These are phyloP conservation scores for Malassezia restricta DNA, from an alignment of 1,284 basidiomycete genomes.

Conservation along the genomic window DNA sequence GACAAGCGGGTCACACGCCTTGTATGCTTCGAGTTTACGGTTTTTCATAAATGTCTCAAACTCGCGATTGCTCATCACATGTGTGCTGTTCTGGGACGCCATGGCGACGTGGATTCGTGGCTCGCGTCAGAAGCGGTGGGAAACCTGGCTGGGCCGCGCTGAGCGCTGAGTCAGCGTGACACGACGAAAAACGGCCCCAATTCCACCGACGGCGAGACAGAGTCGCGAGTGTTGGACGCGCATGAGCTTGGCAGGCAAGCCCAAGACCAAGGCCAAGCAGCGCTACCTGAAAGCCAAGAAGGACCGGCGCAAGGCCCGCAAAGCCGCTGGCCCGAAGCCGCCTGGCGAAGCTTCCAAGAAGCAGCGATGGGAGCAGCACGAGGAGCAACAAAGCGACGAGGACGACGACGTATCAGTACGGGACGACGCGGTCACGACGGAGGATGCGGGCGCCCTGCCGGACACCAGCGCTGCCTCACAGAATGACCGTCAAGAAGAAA, in stretches of 20 bases:
- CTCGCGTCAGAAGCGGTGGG: not conserved
- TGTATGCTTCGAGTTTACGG: conserved; percentile 5
- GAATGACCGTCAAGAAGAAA: not conserved
- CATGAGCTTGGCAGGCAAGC: not conserved
- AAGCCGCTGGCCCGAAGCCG: conserved; percentile 23
- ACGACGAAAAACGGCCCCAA: too few relatives aligned
- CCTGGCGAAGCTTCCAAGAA: conserved; percentile 19
- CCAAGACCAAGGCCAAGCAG: conserved; percentile 40
- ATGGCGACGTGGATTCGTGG: not conserved
- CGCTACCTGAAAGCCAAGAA: conserved; percentile 41
- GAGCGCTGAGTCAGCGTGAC: not conserved
- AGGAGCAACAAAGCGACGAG: not conserved
- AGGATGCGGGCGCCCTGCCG: not conserved
- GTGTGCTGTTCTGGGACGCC: conserved; percentile 4
- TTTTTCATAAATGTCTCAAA: conserved; percentile 14
- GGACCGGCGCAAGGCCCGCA: conserved; percentile 28
- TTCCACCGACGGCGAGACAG: too few relatives aligned
- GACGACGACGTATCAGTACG: not conserved
- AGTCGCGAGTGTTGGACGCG: not conserved
- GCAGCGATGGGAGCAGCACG: not conserved
- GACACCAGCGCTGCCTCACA: not conserved
- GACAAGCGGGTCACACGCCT: conserved; percentile 14
- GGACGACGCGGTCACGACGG: not conserved
- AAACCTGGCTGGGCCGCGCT: not conserved
- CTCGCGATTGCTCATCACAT: conserved; percentile 17